These are phyloP conservation scores for Cynara cardunculus DNA, from an alignment of 129 eudicot genomes.

Conservation along the genomic window DNA sequence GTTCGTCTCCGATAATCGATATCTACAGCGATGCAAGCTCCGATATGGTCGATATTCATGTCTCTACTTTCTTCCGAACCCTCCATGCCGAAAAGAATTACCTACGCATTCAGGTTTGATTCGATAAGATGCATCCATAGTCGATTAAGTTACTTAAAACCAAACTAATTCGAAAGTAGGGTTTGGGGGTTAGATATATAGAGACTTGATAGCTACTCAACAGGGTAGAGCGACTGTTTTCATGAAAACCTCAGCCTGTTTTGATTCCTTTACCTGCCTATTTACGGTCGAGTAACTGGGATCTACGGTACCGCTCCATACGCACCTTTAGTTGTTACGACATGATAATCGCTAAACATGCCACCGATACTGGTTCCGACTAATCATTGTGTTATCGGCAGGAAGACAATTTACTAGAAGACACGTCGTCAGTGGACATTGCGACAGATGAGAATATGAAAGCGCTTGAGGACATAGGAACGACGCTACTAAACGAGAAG, in stretches of 20 bases:
- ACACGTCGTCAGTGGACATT: constrained; percentile 52
- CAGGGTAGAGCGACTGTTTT: neutral
- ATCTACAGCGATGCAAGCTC: constrained; percentile 55
- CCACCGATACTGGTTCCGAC: neutral
- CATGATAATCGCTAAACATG: neutral
- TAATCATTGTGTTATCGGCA: constrained; percentile 5
- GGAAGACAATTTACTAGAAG: constrained; percentile 60
- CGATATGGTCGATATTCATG: constrained; percentile 84
- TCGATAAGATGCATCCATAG: neutral
- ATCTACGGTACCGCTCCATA: neutral
- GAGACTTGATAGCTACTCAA: neutral
- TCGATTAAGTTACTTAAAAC: neutral
- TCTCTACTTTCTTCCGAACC: constrained; percentile 62
- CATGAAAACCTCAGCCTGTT: neutral
- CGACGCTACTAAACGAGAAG: constrained; percentile 39
- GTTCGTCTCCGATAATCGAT: constrained; percentile 54
- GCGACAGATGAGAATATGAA: constrained; percentile 54
- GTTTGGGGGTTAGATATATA: neutral
- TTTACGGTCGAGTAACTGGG: no score
- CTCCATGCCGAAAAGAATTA: constrained; percentile 48
- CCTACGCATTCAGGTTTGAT: constrained; percentile 69
- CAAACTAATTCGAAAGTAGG: neutral
- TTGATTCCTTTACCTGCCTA: no score
- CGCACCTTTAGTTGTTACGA: neutral
- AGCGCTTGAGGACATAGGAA: constrained; percentile 44